phyloP scores from a whole-genome alignment of 768 basidiomycete genomes.

The Suillus americanus region DNA sequence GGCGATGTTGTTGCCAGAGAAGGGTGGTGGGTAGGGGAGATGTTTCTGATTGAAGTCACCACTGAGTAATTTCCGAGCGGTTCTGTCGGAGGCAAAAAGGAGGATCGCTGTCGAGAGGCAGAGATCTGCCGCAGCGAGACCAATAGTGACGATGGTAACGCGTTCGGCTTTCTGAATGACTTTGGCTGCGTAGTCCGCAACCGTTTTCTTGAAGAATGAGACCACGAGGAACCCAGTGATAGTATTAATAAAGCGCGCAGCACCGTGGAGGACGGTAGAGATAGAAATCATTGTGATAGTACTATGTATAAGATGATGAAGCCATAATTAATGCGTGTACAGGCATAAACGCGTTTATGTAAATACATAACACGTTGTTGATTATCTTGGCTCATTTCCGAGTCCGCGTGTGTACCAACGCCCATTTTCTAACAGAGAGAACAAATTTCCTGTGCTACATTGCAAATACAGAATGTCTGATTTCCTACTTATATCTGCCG shows the following conservation, averaged over 20 bases:
- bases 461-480: too few relatives aligned
- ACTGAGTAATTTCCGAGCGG: not conserved
- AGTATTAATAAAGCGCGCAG: not conserved
- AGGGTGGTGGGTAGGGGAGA: not conserved
- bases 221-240: not conserved
- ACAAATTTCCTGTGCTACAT: too few relatives aligned
- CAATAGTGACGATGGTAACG: not conserved
- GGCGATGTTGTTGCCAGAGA: not conserved
- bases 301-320: not conserved
- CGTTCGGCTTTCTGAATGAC: not conserved
- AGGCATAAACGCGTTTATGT: too few relatives aligned
- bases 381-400: too few relatives aligned
- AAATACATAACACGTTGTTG: too few relatives aligned
- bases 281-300: not conserved
- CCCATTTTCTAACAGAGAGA: too few relatives aligned
- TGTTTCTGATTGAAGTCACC: not conserved
- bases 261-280: not conserved
- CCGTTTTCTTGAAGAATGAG: not conserved
- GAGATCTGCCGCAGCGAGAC: not conserved
- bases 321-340: too few relatives aligned
- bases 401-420: too few relatives aligned
- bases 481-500: too few relatives aligned
- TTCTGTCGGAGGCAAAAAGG: not conserved
- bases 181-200: not conserved
- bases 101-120: not conserved